Evolutionary conservation across 139 green algal genomes (phyloP), one percentile per base, ranked within the genome.

Genomic region (Volvox africanus): DNA sequence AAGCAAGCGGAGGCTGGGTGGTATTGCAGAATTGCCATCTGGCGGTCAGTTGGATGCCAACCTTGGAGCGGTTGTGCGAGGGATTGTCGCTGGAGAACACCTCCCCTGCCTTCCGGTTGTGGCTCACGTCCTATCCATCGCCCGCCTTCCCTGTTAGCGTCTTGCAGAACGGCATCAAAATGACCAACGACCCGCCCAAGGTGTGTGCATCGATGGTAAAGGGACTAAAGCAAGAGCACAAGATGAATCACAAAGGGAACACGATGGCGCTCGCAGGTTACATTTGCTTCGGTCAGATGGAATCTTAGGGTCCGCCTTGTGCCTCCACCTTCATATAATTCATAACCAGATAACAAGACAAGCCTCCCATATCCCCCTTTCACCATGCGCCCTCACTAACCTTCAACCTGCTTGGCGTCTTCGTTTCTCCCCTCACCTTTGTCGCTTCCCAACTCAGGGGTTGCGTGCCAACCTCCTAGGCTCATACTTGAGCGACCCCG

Each of bases 11-110:
- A 77, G 86, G 88, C n/a, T 98, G 97, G 97, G 96, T 98, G 61
- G 93, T 97, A 65, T 89, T 97, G 69, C 95, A 97, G 93, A 97
- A 97, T 92, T 97, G 96, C 92, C 95, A 97, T 90, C 91, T 97
- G 55, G 96, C 94, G 19, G 92, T 93, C 30, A 93, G 86, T 24
- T 97, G 95, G 93, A 96, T 97, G 95, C 92, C 93, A n/a, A 88
- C 92, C 18, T 90, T 97, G 89, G 95, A 96, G 92, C 90, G 90
- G 26, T 92, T 97, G 71, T 94, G 87, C 71, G 95, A 97, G 92
- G 80, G 73, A 1, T 78, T 95, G 18, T 87, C 80, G 44, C 68
- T 89, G 77, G 84, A 94, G 69, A 88, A 92, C 79, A 95, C 93
- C 33, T 73, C 94, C 80, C 87, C 94, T 32, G 92, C 89, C 83